Conservation (phyloP, 139 green algal species). For the Tetradesmus obliquus region DNA sequence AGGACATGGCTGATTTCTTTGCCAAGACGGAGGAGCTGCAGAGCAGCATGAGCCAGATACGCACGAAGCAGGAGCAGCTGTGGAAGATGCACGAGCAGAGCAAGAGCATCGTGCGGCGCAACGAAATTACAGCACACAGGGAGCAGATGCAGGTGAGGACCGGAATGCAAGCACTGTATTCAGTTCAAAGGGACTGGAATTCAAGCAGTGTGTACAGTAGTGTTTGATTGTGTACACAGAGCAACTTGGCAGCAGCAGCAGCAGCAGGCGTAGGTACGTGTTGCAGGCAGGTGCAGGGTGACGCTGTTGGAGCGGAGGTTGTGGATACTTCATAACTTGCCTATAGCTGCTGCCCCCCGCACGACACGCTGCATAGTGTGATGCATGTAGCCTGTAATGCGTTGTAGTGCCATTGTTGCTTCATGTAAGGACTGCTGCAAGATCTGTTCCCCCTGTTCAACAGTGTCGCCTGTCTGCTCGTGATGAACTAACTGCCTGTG, state of each 20-base stretch:
- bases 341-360: too few relatives aligned
- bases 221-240: not conserved
- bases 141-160: conserved; percentile 89
- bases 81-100: conserved; percentile 78
- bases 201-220: not conserved
- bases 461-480: not conserved
- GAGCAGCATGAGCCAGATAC: conserved; percentile 54
- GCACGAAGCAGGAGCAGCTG: conserved; percentile 41
- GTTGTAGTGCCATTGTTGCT: too few relatives aligned
- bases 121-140: conserved; percentile 83
- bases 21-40: conserved; percentile 75
- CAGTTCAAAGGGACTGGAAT: too few relatives aligned
- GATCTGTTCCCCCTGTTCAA: not conserved
- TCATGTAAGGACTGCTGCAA: too few relatives aligned
- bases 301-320: too few relatives aligned
- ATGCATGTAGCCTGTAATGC: too few relatives aligned
- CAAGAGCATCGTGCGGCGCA: conserved; percentile 83
- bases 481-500: too few relatives aligned
- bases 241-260: not conserved
- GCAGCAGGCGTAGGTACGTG: not conserved
- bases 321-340: too few relatives aligned
- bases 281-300: not conserved
- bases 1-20: conserved; percentile 84
- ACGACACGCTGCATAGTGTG: too few relatives aligned
- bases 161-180: not conserved